Evolutionary conservation across 2,329 filamentous ascomycete species (phyloP).

Genomic region (Colletotrichum tamarilloi): DNA sequence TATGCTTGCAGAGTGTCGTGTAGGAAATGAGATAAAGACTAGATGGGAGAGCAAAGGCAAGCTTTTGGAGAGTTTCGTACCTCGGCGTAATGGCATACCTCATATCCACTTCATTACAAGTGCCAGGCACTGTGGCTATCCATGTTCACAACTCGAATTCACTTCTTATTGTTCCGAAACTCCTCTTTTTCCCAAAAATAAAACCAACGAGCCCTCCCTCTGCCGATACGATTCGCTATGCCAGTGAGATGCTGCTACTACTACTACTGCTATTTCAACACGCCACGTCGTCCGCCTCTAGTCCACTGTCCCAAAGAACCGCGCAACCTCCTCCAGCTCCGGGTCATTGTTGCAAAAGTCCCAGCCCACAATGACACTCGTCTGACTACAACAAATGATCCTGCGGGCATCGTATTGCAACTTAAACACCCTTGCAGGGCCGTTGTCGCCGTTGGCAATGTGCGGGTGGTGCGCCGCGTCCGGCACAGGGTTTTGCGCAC

Average conservation of each 20-base stretch:
- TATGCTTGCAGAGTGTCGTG: neutral
- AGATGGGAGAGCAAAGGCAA: neutral
- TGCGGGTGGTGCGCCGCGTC: slow-evolving; percentile 55
- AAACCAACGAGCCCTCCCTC: neutral
- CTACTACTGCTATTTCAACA: slow-evolving; percentile 4
- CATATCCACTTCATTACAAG: neutral
- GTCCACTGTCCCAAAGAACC: slow-evolving; percentile 78
- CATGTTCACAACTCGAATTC: slow-evolving; percentile 9
- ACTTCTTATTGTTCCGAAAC: neutral
- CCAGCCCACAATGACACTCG: slow-evolving; percentile 93
- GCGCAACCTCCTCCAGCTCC: slow-evolving; percentile 80
- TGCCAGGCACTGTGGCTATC: neutral
- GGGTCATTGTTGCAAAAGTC: slow-evolving; percentile 92
- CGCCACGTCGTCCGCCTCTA: slow-evolving; percentile 40
- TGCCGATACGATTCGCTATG: slow-evolving; percentile 27
- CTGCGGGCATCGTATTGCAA: slow-evolving; percentile 93
- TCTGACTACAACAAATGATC: slow-evolving; percentile 95
- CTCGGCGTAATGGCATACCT: neutral
- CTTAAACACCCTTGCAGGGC: slow-evolving; percentile 83
- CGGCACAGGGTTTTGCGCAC: slow-evolving; percentile 24
- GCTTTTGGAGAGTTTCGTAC: neutral
- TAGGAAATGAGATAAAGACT: neutral
- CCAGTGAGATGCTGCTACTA: slow-evolving; percentile 17
- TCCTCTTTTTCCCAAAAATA: neutral
- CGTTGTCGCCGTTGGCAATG: slow-evolving; percentile 57